A percentile compares a stretch with the other conserved stretches of the same genome.
phyloP scores from a whole-genome alignment of 2,329 filamentous ascomycete species.

The Clonostachys byssicola region DNA sequence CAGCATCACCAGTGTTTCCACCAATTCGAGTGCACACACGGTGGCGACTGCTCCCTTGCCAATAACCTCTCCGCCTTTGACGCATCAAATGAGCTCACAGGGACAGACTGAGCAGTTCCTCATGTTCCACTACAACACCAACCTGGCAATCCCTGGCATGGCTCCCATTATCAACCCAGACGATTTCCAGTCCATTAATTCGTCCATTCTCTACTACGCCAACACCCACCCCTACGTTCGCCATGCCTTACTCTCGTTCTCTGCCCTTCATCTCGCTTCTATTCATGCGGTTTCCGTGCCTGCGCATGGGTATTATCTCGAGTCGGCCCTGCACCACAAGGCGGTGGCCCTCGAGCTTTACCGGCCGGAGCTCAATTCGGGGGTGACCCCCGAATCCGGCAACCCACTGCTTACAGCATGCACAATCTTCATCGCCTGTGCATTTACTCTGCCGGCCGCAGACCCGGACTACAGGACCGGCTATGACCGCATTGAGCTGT shows the following conservation, averaged over 20 bases:
- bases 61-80: too few relatives aligned
- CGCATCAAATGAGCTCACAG: too few relatives aligned
- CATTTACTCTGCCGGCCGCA: constrained; percentile 4
- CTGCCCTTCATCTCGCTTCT: constrained; percentile 5
- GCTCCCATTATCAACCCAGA: constrained; percentile 2
- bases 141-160: not conserved
- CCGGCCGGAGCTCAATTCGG: not conserved
- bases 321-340: constrained; percentile 4
- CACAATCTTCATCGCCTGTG: constrained; percentile 3
- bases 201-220: constrained; percentile 1
- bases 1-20: too few relatives aligned
- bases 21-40: too few relatives aligned
- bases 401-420: constrained; percentile 2
- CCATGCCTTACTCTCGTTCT: constrained; percentile 3
- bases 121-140: constrained; percentile 2
- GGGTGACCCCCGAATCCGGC: not conserved
- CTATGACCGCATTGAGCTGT: constrained; percentile 4
- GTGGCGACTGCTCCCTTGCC: too few relatives aligned
- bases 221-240: constrained; percentile 1
- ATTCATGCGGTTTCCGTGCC: not conserved
- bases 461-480: constrained; percentile 2
- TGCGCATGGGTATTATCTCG: not conserved
- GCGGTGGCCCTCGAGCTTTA: constrained; percentile 1
- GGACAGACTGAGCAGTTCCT: constrained; percentile 1
- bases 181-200: constrained; percentile 1